Evolutionary conservation across 164 flowering plant genomes (phyloP), one percentile per base, ranked within the genome.

Genomic region (Tetracentron sinense): DNA sequence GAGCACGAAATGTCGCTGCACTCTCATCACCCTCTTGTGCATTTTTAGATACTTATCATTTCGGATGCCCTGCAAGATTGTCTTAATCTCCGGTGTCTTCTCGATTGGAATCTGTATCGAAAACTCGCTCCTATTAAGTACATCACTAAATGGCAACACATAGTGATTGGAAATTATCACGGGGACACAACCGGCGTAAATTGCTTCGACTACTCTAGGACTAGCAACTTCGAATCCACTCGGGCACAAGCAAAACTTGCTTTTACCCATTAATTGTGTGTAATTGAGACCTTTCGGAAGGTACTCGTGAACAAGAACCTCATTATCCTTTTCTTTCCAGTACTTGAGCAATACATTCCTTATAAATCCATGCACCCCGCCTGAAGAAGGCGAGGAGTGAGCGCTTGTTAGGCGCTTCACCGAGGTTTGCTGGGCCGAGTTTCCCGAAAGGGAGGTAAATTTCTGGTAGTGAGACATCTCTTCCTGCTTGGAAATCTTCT

Each of bases 211-310:
- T 6, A 76, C 56, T 60, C 85, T 76, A 11, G 85, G 88, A 57
- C 88, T 79, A 0, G 88, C 88, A 1, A 81, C 88, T 61, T 83
- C 85, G 44, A 28, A 78, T 38, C 88, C 88, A 52, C 88, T 83
- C 0, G 89, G 86, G 69, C 86, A 82, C 72, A 82, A 42, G 67
- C 86, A 85, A 56, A 69, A 85, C 76, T 63, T 72, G 71, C 63
- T 60, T 14, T 44, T 48, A 0, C 72, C 68, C 79, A 74, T 78
- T 54, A 78, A 7, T 48, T 67, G 25, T 14, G 52, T 51, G 64
- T 81, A 81, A 38, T 72, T 59, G 27, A 23, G 21, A 0, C 35
- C 73, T 33, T 62, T 61, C 0, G 69, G 68, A 0, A 78, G 72
- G 62, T 70, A 71, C 67, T 68, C 72, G 30, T 72, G 61, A 29